These are phyloP conservation scores for Colletotrichum sp. DNA, from an alignment of 2,329 filamentous ascomycete species.

Conservation along the genomic window DNA sequence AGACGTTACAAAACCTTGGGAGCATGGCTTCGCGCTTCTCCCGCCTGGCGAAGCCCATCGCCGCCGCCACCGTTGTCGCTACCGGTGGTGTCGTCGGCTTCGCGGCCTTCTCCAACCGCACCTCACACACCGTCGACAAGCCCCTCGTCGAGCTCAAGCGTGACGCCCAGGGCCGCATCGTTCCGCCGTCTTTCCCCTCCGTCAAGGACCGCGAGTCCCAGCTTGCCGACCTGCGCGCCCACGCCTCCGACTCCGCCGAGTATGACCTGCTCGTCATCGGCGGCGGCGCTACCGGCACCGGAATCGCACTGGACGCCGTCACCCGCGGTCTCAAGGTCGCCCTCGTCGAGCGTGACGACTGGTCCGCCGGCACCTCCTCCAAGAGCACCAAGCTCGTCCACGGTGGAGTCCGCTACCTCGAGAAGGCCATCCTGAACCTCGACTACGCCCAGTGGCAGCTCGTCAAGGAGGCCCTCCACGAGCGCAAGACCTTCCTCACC, in stretches of 20 bases:
- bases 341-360: constrained; percentile 83
- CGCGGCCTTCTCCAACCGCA: constrained; percentile 29
- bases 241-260: constrained; percentile 50
- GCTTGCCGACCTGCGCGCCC: constrained; percentile 43
- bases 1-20: neutral
- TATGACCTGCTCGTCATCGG: constrained; percentile 84
- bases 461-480: constrained; percentile 81
- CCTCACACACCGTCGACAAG: constrained; percentile 33
- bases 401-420: constrained; percentile 82
- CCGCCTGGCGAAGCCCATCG: constrained; percentile 38
- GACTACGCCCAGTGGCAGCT: constrained; percentile 84
- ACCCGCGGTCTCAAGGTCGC: constrained; percentile 82
- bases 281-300: constrained; percentile 79
- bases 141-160: constrained; percentile 39
- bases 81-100: constrained; percentile 35
- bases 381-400: constrained; percentile 90
- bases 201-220: constrained; percentile 40
- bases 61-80: constrained; percentile 28
- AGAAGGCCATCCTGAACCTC: constrained; percentile 86
- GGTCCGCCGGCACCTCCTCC: constrained; percentile 80
- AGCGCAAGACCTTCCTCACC: constrained; percentile 83
- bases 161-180: constrained; percentile 39
- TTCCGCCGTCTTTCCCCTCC: constrained; percentile 40
- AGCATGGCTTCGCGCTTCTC: constrained; percentile 40
- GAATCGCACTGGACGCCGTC: constrained; percentile 81